These are phyloP conservation scores for Taiozyma sp. DNA, from an alignment of 1,139 yeast genomes.

Conservation along the genomic window DNA sequence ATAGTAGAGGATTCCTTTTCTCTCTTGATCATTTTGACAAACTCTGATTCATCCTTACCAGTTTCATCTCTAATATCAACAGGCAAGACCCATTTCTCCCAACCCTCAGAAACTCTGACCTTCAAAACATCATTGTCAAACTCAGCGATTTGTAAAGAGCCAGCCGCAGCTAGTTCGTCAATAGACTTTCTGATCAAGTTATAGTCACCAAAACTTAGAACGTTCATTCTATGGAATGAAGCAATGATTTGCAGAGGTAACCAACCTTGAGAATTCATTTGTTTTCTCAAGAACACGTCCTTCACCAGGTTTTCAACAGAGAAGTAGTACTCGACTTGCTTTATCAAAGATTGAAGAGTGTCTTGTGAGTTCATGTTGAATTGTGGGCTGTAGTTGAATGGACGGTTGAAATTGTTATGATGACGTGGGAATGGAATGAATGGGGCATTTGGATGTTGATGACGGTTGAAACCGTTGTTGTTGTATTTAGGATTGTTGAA, in stretches of 20 bases:
- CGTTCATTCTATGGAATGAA: slow-evolving; percentile 69
- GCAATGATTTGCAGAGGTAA: slow-evolving; percentile 60
- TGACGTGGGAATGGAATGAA: slow-evolving; percentile 21
- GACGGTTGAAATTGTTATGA: slow-evolving; percentile 11
- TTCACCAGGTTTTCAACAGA: slow-evolving; percentile 82
- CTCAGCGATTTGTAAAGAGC: slow-evolving; percentile 21
- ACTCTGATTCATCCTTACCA: slow-evolving; percentile 31
- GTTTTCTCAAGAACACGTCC: slow-evolving; percentile 72
- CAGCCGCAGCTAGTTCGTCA: slow-evolving; percentile 39
- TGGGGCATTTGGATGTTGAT: slow-evolving; percentile 8
- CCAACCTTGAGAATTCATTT: slow-evolving; percentile 77
- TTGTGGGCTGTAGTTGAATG: slow-evolving; percentile 14
- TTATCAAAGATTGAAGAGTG: slow-evolving; percentile 24
- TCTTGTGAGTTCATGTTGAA: slow-evolving; percentile 14
- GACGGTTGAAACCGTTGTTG: slow-evolving; percentile 7
- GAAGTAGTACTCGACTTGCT: slow-evolving; percentile 86
- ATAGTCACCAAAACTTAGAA: slow-evolving; percentile 47
- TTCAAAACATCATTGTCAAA: slow-evolving; percentile 26
- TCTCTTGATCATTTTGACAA: slow-evolving; percentile 4
- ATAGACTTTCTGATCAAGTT: slow-evolving; percentile 43
- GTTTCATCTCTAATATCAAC: slow-evolving; percentile 38
- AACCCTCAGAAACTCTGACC: slow-evolving; percentile 39
- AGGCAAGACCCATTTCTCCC: slow-evolving; percentile 48
- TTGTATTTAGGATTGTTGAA: slow-evolving; percentile 11
- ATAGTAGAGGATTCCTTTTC: background rate